These are phyloP conservation scores for Phytopythium mirpurense DNA, from an alignment of 352 stramenopile genomes.

Conservation along the genomic window DNA sequence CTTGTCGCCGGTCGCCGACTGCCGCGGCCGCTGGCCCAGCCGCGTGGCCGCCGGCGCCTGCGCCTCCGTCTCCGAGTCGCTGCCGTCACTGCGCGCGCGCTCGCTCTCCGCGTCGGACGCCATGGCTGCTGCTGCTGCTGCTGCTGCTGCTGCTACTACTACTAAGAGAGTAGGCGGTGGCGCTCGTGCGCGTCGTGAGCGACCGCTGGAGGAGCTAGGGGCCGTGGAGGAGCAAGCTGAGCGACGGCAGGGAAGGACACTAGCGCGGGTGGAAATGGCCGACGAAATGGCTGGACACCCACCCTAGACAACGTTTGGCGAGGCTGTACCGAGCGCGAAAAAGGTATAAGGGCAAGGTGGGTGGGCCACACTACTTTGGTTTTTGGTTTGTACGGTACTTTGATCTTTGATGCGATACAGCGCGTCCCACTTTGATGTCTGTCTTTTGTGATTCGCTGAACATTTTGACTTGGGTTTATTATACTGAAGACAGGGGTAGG, in stretches of 20 bases:
- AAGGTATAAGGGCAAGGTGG: background rate
- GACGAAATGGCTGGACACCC: conserved; percentile 1
- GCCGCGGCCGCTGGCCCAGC: conserved; percentile 28
- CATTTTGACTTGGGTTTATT: conserved; percentile 1
- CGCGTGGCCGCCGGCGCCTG: conserved; percentile 60
- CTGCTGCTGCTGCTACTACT: too few species aligned
- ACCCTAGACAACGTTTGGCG: background rate
- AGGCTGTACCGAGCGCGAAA: background rate
- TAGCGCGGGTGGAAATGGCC: too few species aligned
- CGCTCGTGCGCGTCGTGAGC: background rate
- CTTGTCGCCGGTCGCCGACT: conserved; percentile 6
- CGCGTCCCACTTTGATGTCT: background rate
- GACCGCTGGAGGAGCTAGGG: too few species aligned
- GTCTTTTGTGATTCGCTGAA: background rate
- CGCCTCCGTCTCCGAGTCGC: conserved; percentile 51
- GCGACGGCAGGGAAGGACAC: too few species aligned
- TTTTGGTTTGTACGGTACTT: background rate
- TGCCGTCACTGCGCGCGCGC: conserved; percentile 15
- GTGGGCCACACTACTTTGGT: conserved; percentile 4
- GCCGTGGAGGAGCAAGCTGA: too few species aligned
- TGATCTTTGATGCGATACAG: background rate
- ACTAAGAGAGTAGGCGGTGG: background rate
- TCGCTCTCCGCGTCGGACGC: conserved; percentile 31
- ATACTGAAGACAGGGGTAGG: background rate
- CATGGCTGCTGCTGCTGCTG: conserved; percentile 18